Evolutionary conservation across 164 flowering plant genomes (phyloP), one percentile per base, ranked within the genome.

Genomic region (Nymphaea thermarum): DNA sequence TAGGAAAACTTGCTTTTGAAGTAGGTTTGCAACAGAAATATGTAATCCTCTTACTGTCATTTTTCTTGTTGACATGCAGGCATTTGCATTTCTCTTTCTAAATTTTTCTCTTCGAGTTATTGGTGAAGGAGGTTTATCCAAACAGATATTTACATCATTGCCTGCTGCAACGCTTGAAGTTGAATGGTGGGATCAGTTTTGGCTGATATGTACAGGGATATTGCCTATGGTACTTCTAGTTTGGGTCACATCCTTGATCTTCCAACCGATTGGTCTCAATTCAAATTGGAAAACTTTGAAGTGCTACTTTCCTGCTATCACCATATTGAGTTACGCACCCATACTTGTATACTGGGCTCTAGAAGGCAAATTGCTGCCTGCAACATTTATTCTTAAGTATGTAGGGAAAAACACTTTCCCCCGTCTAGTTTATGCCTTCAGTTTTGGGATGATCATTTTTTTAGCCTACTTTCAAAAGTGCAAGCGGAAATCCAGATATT

Each of bases 61-160:
- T 68, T 42, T 45, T 43, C 17, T 64, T 43, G 63, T 7, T 65
- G 17, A 7, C 68, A 63, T 82, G 81, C 96, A 95, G 98, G 97
- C 87, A 44, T 66, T 81, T 68, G 60, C 70, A 11, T 84, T 88
- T 74, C 83, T 89, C 68, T 67, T 86, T n/a, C 64, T 90, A 67
- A 74, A 77, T 63, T 79, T 73, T 71, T 18, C 79, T 66, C 81
- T 88, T 68, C 82, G 94, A 75, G 73, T 87, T 70, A 65, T 76
- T 15, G 80, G 80, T 70, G 94, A 88, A 73, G 66, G 80, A 76
- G 96, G 96, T 67, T 71, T 88, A 60, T 84, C 92, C 71, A 95
- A 95, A 84, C 93, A 92, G 78, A 87, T 77, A 12, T 2, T 47
- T 47, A 6, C 55, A 47, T 47, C 55, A 5, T 47, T 6, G 11